Base-by-base conservation (phyloP, 768 basidiomycete species). In the Cystobasidium onofrii region DNA sequence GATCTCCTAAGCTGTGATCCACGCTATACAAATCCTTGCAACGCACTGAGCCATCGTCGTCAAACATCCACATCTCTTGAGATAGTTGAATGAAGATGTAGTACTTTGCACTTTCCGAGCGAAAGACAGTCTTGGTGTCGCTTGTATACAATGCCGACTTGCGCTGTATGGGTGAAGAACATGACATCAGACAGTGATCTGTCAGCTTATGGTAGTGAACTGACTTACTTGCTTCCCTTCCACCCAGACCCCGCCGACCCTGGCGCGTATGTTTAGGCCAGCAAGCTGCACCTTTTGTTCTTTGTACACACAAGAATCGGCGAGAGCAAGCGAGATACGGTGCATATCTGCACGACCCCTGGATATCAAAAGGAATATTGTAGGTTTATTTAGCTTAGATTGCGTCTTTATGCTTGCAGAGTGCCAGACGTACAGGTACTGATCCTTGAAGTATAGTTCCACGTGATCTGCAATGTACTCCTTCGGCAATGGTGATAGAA, bases 1-100 rank as follows among this genome's bases (percentile, higher is more conserved):
- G 31, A n/a, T 12, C 29, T 7, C 10, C 15, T 18, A n/a, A 34
- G 6, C 15, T 20, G 31, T 43, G 41, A 31, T 23, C n/a, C n/a
- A n/a, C n/a, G n/a, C n/a, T n/a, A n/a, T n/a, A n/a, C n/a, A n/a
- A n/a, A n/a, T n/a, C n/a, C n/a, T n/a, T n/a, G n/a, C n/a, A 15
- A 66, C 50, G 64, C 52, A 81, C 89, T 92, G 4, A 94, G 87
- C 96, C 96, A 75, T 98, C 96, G 41, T 91, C 92, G 27, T 93
- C 86, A 79, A 98, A 98, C 78, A 96, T 91, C 91, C 92, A 98
- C 69, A 96, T 86, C 80, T 98, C 96, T 61, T 88, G 87, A 80
- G 92, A 95, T 18, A 99, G 90, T 84, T 97, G 94, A 61, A 99
- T 92, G 81, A 96, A 95, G 71, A 98, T 89, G 23, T 91, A 96